Base-by-base conservation (phyloP, 2,329 filamentous ascomycete genomes). In the Diaporthe batatas region DNA sequence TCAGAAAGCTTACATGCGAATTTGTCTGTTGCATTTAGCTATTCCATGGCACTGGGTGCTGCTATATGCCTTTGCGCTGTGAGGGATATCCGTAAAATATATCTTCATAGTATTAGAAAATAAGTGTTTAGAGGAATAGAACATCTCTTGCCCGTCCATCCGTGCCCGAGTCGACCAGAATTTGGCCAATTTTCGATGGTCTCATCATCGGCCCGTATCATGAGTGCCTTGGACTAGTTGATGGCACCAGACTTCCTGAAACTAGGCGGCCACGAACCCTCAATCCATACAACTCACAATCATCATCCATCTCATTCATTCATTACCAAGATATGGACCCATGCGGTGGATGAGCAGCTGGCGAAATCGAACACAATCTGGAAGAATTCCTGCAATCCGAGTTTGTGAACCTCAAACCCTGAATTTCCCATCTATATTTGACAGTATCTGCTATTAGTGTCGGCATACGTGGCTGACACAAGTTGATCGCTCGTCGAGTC, bases 371-470 rank as follows among this genome's bases (percentile, higher is more conserved):
- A 6, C 34, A 98, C 96, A 42, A 96, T 96, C 47, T 96, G 90
- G 85, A 93, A 99, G 82, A 98, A 98, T 82, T 98, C 98, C 87
- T 99, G 98, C 76, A 93, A 98, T 84, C 98, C 96, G 81, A 97
- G 98, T 81, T 98, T 98, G 86, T 99, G 96, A 77, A 92, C 79
- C 95, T 44, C 57, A 62, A n/a, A 16, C 25, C 25, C 3, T 29
- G 12, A 34, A 14, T 25, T 2, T 21, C 2, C 2, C 39, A 32
- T n/a, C 39, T 62, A 44, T 11, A 62, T 62, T 47, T 62, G 58
- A 32, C 58, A 62, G 18, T 47, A 62, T 47, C 58, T 62, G 39
- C 58, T 32, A 32, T 47, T 47, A 14, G 42, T 39, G 23, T 62
- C 58, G 25, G 16, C 10, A 32, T 62, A 62, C 1, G 58, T 47